Evolutionary conservation across 768 basidiomycete genomes (phyloP).

Genomic region (Boletus reticuloceps): DNA sequence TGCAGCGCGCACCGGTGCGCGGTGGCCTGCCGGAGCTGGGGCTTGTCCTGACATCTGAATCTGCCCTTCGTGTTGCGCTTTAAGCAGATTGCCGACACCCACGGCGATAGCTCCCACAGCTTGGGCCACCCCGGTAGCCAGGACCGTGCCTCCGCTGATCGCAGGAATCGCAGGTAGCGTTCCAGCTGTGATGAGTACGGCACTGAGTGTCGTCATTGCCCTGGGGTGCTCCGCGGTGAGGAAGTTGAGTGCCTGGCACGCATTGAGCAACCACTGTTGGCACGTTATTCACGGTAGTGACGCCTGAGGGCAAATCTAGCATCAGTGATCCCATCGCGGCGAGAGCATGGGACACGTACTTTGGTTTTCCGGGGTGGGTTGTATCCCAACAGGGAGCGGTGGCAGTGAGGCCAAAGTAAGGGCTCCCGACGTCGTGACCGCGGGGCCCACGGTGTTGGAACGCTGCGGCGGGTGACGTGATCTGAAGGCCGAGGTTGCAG

Average conservation of each 20-base stretch:
- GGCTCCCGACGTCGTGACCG: conserved; percentile 13
- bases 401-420: conserved; percentile 8
- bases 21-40: conserved; percentile 19
- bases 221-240: conserved; percentile 75
- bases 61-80: conserved; percentile 45
- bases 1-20: conserved; percentile 28
- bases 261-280: conserved; percentile 78
- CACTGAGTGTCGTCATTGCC: conserved; percentile 69
- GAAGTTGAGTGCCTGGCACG: conserved; percentile 71
- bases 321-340: background rate
- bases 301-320: conserved; percentile 22
- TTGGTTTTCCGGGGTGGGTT: conserved; percentile 12
- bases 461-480: conserved; percentile 29
- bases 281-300: conserved; percentile 53
- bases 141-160: conserved; percentile 65
- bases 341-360: conserved; percentile 6
- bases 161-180: conserved; percentile 71
- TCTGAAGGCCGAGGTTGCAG: conserved; percentile 28
- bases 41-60: conserved; percentile 24
- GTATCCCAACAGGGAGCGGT: conserved; percentile 19
- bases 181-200: conserved; percentile 76
- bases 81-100: conserved; percentile 60
- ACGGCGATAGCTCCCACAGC: conserved; percentile 79
- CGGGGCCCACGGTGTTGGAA: conserved; percentile 28
- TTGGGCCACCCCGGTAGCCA: conserved; percentile 72